Base-by-base conservation (phyloP, 192 early-diverging fungal genomes). In the Lobulomyces angularis region DNA sequence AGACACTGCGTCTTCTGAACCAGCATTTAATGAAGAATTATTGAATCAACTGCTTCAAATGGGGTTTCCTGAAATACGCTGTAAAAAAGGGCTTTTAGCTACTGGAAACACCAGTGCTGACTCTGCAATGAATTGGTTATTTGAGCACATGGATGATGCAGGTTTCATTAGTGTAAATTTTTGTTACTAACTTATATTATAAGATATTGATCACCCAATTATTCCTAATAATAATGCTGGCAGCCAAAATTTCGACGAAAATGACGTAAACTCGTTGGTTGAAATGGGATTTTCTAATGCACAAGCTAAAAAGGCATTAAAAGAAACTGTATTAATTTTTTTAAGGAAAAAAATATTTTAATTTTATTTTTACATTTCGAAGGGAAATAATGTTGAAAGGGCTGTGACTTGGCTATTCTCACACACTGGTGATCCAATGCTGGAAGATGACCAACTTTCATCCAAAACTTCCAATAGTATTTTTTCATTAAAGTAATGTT, bases 71-170 rank as follows among this genome's bases (percentile, higher is more conserved):
- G 76, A 85, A 49, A 65, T 76, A 35, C 67, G 88, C 34, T 85
- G 83, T 45, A 74, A 76, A 37, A 86, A 84, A 49, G 94, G 91
- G 0, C 54, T 96, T 12, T 51, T 79, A 27, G 69, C 64, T 18
- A 92, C 89, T 2, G 86, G 84, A 12, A 82, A 88, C 53, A 45
- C 32, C 40, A 59, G 57, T 9, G 66, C 78, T 4, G 88, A 93
- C 42, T 57, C 66, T 3, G 94, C 92, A 1, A 88, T 91, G 84
- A 79, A 77, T 50, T 96, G 92, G 92, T 45, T 96, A 19, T 86
- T 95, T 65, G 85, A 88, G 55, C 88, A 94, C 46, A 91, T 94
- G 84, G 94, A 98, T 20, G 94, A 96, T 64, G 70, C 90, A 23
- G 80, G 84, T 74, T 18, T 7, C 19, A 34, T 7, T 23, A 11